Base-by-base conservation (phyloP, 306 rosid species). In the Dalbergia oliveri region DNA sequence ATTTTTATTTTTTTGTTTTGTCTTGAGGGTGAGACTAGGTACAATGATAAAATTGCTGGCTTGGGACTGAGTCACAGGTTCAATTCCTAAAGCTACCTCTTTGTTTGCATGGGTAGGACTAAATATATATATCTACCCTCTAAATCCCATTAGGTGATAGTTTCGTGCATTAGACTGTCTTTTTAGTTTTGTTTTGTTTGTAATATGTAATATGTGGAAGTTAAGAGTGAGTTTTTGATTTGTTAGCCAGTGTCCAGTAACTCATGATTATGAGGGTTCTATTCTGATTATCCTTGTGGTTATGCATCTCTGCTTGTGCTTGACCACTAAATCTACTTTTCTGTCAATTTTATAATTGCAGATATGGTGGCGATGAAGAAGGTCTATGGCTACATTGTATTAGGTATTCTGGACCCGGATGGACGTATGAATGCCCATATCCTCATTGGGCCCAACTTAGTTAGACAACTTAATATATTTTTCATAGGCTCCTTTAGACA, bases 301-400 rank as follows among this genome's bases (percentile, higher is more conserved):
- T 71, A 26, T 66, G 45, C 70, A 80, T 53, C 49, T 84, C 15
- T 6, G 47, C 11, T 43, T 43, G 47, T 23, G 31, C 45, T 21
- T 26, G 49, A 62, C 33, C 13, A 64, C 54, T 44, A 4, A 53
- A 37, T 63, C n/a, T 68, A 5, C 9, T 34, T 63, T 31, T 18
- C 35, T 51, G 26, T 62, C 75, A 33, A 11, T 77, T 82, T 69
- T 64, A 37, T 61, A 16, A 84, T 75, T 80, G 87, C 90, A 91
- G 98, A 45, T 92, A 94, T 62, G 90, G 80, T 49, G 79, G 67
- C 7, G 76, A 87, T 76, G 97, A 92, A 81, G 93, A 92, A 77
- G 98, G 87, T 39, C 66, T 94, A 69, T 90, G 97, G 97, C 87
- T 92, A 43, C 98, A 92, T 73, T 92, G 97, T 84, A 35, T 84